phyloP scores from a whole-genome alignment of 306 rosid genomes.

The Pyrus communis region DNA sequence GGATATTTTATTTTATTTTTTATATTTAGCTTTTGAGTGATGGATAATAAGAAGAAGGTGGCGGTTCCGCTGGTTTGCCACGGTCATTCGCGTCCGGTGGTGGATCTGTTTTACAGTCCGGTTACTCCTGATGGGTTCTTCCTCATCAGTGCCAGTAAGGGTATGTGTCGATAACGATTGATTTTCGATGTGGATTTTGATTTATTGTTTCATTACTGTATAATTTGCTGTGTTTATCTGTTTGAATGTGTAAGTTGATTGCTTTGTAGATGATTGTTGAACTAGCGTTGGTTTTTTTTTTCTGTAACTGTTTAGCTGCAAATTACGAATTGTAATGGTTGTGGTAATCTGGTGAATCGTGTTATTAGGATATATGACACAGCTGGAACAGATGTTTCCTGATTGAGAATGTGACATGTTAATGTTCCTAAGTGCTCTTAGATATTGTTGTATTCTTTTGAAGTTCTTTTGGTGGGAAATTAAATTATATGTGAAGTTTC shows the following conservation, averaged over 20 bases:
- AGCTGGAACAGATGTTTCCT: background rate
- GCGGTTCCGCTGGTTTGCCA: conserved; percentile 83
- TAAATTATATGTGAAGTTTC: background rate
- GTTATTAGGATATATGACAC: background rate
- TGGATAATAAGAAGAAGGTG: conserved; percentile 85
- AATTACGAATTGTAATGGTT: background rate
- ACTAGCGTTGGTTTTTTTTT: background rate
- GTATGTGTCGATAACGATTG: conserved; percentile 21
- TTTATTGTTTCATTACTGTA: background rate
- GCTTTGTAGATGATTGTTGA: background rate
- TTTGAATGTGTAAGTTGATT: background rate
- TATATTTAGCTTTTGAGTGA: conserved; percentile 9
- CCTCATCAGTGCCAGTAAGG: conserved; percentile 98
- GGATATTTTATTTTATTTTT: background rate
- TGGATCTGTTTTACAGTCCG: conserved; percentile 89
- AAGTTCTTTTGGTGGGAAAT: background rate
- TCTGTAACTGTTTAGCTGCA: background rate
- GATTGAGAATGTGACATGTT: background rate
- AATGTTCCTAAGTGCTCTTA: background rate
- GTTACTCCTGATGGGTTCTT: conserved; percentile 87
- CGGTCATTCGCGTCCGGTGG: conserved; percentile 94
- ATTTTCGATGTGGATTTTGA: background rate
- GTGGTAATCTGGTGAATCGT: background rate
- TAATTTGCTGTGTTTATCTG: background rate
- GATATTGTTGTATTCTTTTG: background rate